Conservation (phyloP, 2,329 filamentous ascomycete genomes). For the Tolypocladium paradoxum region DNA sequence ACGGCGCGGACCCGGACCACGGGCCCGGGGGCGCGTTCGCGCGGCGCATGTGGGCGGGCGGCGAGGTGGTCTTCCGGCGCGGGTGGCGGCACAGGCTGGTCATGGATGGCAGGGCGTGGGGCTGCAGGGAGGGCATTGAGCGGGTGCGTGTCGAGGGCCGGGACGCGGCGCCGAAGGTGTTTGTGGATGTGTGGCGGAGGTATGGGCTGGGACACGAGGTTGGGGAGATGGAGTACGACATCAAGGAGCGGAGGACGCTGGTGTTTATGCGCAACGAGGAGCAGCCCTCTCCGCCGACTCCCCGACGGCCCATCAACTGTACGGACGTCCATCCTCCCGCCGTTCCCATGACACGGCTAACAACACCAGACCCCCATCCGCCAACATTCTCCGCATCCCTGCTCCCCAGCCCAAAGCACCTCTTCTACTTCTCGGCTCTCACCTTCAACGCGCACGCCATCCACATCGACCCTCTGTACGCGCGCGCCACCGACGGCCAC, state of each 20-base stretch:
- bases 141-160: conserved; percentile 24
- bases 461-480: conserved; percentile 68
- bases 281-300: conserved; percentile 2
- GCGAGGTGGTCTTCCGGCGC: conserved; percentile 47
- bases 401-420: conserved; percentile 55
- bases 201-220: conserved; percentile 24
- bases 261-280: conserved; percentile 38
- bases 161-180: conserved; percentile 31
- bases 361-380: conserved; percentile 18
- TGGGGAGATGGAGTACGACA: conserved; percentile 12
- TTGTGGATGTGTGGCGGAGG: conserved; percentile 38
- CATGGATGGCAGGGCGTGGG: conserved; percentile 26
- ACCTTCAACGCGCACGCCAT: conserved; percentile 90
- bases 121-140: conserved; percentile 36
- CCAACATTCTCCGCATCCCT: conserved; percentile 39
- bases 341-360: neutral
- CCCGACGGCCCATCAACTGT: conserved; percentile 16
- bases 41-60: conserved; percentile 83
- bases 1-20: conserved; percentile 78
- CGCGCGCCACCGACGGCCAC: conserved; percentile 61
- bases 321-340: conserved; percentile 4
- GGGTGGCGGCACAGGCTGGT: conserved; percentile 18
- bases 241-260: conserved; percentile 38
- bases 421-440: conserved; percentile 85
- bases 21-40: conserved; percentile 61